Conservation (phyloP, 2,329 filamentous ascomycete genomes). For the Penicillium paneum region DNA sequence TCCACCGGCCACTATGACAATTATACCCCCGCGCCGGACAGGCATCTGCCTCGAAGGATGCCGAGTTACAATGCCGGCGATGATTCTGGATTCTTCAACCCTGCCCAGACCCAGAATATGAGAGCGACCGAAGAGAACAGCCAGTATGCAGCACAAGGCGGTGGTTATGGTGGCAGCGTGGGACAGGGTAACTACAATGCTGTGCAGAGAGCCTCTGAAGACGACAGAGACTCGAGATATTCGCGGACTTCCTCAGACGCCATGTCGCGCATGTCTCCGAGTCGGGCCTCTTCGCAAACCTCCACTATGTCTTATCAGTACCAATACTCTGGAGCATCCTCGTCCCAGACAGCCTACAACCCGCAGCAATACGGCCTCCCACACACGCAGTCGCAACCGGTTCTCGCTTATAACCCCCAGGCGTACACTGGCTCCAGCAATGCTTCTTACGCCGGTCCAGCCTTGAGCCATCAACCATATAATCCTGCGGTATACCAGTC, state of each 20-base stretch:
- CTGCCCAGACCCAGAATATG: constrained; percentile 25
- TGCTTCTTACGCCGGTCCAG: constrained; percentile 26
- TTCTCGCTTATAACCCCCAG: constrained; percentile 68
- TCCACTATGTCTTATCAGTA: constrained; percentile 50
- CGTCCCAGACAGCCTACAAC: constrained; percentile 56
- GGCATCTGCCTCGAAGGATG: constrained; percentile 51
- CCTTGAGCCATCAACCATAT: constrained; percentile 44
- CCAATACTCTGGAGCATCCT: constrained; percentile 35
- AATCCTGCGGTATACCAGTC: constrained; percentile 51
- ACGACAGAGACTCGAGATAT: constrained; percentile 35
- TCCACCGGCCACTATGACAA: constrained; percentile 39
- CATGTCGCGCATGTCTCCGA: constrained; percentile 36
- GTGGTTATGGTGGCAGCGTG: constrained; percentile 35
- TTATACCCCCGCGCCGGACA: constrained; percentile 40
- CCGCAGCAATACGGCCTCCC: constrained; percentile 58
- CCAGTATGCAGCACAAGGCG: constrained; percentile 35
- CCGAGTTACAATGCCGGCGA: constrained; percentile 76
- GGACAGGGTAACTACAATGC: constrained; percentile 28
- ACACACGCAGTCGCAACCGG: constrained; percentile 44
- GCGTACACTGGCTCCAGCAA: constrained; percentile 46
- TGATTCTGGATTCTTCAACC: constrained; percentile 56
- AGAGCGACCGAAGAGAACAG: constrained; percentile 36
- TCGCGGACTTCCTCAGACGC: constrained; percentile 34
- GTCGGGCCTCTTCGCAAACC: constrained; percentile 43
- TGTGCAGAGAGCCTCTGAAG: constrained; percentile 25